Evolutionary conservation across 164 flowering plant species (phyloP), one percentile per base, ranked within the genome.

Genomic region (Sedum album): DNA sequence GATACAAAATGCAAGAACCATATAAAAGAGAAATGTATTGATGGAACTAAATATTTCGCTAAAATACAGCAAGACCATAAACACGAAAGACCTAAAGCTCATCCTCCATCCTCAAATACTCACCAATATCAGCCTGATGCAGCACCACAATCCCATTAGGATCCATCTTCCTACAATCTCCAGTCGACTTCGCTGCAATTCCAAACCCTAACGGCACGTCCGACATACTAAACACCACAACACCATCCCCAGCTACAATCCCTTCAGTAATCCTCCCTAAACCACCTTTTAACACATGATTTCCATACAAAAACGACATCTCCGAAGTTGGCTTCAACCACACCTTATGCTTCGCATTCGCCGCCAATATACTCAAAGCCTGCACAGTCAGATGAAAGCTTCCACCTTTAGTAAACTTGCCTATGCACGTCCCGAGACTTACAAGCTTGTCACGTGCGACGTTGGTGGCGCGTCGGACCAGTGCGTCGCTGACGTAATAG

Each of bases 281-380:
- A 25, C 91, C 90, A 17, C 93, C 88, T 65, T 92, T 92, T 78
- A 92, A 71, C 6, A 92, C 93, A 60, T 86, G 87, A 66, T 90
- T 90, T 2, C 96, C 96, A 48, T 92, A 90, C 77, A 88, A 66
- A 68, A 88, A 90, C 1, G 91, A 84, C 96, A 86, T 88, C 79
- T 92, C 98, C 1, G 93, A 82, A 13, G 88, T 83, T 71, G 98
- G 98, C 68, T 92, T 92, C 60, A 92, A 79, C 98, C 98, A 92
- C 2, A 92, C 89, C 76, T 92, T 92, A 76, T 90, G 96, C 79
- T 80, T 86, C 1, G 98, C 90, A 41, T 93, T 84, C 9, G 89
- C 81, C 2, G 98, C 90, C 30, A 93, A 42, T 13, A 93, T 31
- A 66, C 73, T 73, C 48, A 90, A 69, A 10, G 79, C 11, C 66